Conservation (phyloP, 371 early-diverging fungal genomes). For the Haplosporangium sp. region DNA sequence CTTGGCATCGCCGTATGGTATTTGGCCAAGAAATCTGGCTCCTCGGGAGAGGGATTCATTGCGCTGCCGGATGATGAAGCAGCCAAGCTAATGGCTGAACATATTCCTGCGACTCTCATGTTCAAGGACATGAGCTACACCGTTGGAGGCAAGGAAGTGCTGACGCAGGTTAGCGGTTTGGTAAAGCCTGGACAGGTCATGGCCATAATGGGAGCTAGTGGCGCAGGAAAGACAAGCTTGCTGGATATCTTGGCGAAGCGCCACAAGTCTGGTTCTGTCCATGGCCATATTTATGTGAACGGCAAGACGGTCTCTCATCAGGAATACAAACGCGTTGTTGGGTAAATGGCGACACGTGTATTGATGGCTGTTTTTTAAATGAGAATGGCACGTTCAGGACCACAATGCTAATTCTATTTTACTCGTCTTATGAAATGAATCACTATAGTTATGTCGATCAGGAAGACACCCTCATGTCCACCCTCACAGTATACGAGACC, state of each 20-base stretch:
- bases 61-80: slow-evolving; percentile 68
- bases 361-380: not conserved
- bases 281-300: slow-evolving; percentile 92
- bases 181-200: slow-evolving; percentile 86
- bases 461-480: slow-evolving; percentile 87
- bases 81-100: slow-evolving; percentile 79
- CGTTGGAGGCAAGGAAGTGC: slow-evolving; percentile 63
- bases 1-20: slow-evolving; percentile 58
- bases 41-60: slow-evolving; percentile 54
- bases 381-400: too few relatives aligned
- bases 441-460: slow-evolving; percentile 83
- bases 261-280: slow-evolving; percentile 80
- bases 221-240: slow-evolving; percentile 83
- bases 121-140: slow-evolving; percentile 76
- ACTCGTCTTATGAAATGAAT: too few relatives aligned
- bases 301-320: slow-evolving; percentile 67
- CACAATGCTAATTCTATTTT: not conserved
- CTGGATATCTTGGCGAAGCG: slow-evolving; percentile 93
- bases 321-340: slow-evolving; percentile 72
- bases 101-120: slow-evolving; percentile 73
- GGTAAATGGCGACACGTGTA: slow-evolving; percentile 57
- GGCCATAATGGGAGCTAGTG: slow-evolving; percentile 79
- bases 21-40: slow-evolving; percentile 57
- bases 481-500: slow-evolving; percentile 91
- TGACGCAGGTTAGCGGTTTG: slow-evolving; percentile 74